Percentiles rank a stretch among this genome's conserved stretches.
Evolutionary conservation across 495 filamentous ascomycete species (phyloP).

Genomic region (Neurospora discreta): DNA sequence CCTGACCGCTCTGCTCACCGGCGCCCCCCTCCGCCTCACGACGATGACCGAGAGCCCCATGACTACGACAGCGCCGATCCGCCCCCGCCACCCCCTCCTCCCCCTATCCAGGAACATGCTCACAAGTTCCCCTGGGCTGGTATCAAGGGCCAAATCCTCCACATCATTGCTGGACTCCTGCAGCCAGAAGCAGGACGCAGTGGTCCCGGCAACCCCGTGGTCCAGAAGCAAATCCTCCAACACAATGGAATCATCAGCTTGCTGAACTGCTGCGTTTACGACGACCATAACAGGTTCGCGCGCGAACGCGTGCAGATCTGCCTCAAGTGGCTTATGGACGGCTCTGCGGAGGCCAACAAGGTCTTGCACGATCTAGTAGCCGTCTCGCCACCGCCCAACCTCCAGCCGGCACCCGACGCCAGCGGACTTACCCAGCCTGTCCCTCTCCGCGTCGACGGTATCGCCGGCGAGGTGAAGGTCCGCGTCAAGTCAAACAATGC

Average conservation of each 20-base stretch:
- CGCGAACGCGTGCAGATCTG: constrained; percentile 87
- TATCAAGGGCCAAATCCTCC: constrained; percentile 82
- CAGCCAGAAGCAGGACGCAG: constrained; percentile 38
- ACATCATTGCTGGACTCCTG: constrained; percentile 74
- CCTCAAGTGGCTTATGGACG: constrained; percentile 79
- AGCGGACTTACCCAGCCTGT: constrained; percentile 4
- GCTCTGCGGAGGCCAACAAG: constrained; percentile 66
- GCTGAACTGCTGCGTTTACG: constrained; percentile 76
- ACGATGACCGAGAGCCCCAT: constrained; percentile 17
- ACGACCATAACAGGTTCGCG: constrained; percentile 82
- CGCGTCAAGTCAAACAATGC: constrained; percentile 12
- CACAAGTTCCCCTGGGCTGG: constrained; percentile 89
- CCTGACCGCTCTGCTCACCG: constrained; percentile 7
- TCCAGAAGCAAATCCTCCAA: constrained; percentile 75
- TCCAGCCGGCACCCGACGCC: constrained; percentile 5
- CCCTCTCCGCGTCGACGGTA: constrained; percentile 31
- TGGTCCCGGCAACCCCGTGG: constrained; percentile 58
- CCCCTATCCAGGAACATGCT: constrained; percentile 60
- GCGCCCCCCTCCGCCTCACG: constrained; percentile 4
- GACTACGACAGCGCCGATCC: constrained; percentile 33
- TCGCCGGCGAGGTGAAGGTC: constrained; percentile 34
- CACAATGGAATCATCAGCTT: constrained; percentile 74
- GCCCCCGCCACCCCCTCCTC: constrained; percentile 38
- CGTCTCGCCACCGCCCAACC: constrained; percentile 19
- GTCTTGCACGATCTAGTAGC: constrained; percentile 53